Conservation (phyloP, 768 basidiomycete genomes). For the Termitomyces sp. region DNA sequence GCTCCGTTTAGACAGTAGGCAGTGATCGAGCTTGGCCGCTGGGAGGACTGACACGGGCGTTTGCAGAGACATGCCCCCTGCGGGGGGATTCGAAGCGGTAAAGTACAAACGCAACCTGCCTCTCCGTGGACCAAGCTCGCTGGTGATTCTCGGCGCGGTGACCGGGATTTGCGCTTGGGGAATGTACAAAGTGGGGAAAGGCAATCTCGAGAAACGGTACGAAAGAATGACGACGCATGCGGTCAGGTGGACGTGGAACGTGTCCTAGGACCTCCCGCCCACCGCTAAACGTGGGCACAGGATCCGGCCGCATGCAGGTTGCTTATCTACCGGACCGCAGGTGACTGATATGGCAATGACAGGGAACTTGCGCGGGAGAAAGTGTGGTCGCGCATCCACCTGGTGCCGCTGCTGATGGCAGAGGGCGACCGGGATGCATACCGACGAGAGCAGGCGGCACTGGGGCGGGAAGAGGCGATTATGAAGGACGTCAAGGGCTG, state of each 20-base stretch:
- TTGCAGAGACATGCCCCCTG: constrained; percentile 89
- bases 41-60: constrained; percentile 14
- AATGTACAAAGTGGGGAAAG: constrained; percentile 87
- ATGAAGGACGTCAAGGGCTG: constrained; percentile 94
- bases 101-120: constrained; percentile 97
- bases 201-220: constrained; percentile 89
- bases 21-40: constrained; percentile 24
- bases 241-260: constrained; percentile 68
- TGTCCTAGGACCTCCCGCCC: constrained; percentile 56
- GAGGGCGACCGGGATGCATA: constrained; percentile 91
- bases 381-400: constrained; percentile 92
- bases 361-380: constrained; percentile 94
- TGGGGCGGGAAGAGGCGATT: constrained; percentile 79
- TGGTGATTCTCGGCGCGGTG: constrained; percentile 82
- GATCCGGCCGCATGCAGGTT: constrained; percentile 52
- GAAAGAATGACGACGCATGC: constrained; percentile 7
- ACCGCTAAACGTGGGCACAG: constrained; percentile 64
- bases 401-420: constrained; percentile 87
- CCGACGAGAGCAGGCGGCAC: constrained; percentile 71
- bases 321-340: constrained; percentile 46
- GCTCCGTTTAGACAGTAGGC: constrained; percentile 60
- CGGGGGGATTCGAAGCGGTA: constrained; percentile 88
- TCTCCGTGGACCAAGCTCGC: constrained; percentile 79
- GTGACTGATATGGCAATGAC: constrained; percentile 41
- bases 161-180: constrained; percentile 84